Base-by-base conservation (phyloP, 129 eudicot species). In the Solidago caesia region DNA sequence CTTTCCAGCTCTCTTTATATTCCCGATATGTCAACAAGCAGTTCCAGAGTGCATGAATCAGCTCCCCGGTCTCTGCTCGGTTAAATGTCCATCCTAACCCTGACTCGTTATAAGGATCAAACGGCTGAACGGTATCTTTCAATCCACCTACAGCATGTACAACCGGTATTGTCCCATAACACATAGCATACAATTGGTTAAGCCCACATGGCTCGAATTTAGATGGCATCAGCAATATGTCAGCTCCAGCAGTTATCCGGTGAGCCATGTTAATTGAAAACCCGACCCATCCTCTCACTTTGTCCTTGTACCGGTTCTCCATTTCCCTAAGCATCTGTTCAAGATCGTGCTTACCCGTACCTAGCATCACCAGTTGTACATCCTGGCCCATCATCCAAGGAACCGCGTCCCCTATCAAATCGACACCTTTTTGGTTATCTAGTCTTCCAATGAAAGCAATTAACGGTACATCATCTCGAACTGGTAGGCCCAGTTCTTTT, bases 81-180 rank as follows among this genome's bases (percentile, higher is more conserved):
- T 77, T 74, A 75, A 95, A 95, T 4, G 96, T 89, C 99, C 97
- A 95, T 2, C 99, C 97, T 13, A 91, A 74, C 39, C 99, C 99
- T 6, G 88, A 48, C 74, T 95, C 92, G 5, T 72, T 84, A 44
- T 71, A 91, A 4, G 97, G 97, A 80, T 95, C 88, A 68, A 95
- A 95, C 5, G 83, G 90, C 75, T 91, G 87, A 57, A 91, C 96
- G 0, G 99, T 95, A 68, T 95, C 99, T 64, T 88, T 87, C 64
- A 95, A 75, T 42, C 99, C 99, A 29, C 99, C 99, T 48, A 95
- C 99, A 2, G 96, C 97, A 81, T 95, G 99, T 44, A 95, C 99
- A 25, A 95, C 97, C 2, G 96, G 99, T 13, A 91, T 15, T 2
- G 97, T 91, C 62, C 96, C 99, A 9, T 91, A 95, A 11, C 61